Evolutionary conservation across 768 basidiomycete genomes (phyloP).

Genomic region (Suillus ampliporus): DNA sequence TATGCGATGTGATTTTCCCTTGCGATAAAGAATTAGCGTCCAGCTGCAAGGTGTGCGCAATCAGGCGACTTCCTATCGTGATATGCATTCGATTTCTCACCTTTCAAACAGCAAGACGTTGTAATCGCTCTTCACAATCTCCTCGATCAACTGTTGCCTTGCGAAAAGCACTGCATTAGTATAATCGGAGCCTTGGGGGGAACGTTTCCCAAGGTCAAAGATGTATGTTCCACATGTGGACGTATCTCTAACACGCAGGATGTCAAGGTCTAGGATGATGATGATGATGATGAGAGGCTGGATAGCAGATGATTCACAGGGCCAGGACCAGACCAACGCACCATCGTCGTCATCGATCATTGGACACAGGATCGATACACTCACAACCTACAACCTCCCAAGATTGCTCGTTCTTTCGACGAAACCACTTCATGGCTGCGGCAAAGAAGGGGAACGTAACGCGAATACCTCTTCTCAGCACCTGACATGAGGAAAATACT

Average conservation of each 20-base stretch:
- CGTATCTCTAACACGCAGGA: slow-evolving; percentile 55
- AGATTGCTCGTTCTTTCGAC: slow-evolving; percentile 57
- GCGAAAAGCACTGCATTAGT: slow-evolving; percentile 64
- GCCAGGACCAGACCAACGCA: slow-evolving; percentile 31
- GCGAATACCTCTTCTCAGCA: background rate
- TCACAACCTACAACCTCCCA: slow-evolving; percentile 83
- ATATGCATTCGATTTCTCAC: slow-evolving; percentile 40
- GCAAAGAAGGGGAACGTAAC: slow-evolving; percentile 11
- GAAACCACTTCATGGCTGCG: slow-evolving; percentile 46
- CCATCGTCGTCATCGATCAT: slow-evolving; percentile 67
- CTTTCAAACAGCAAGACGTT: slow-evolving; percentile 74
- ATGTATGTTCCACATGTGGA: slow-evolving; percentile 67
- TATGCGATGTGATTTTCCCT: slow-evolving; percentile 64
- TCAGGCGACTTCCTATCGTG: slow-evolving; percentile 3
- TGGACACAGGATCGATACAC: slow-evolving; percentile 65
- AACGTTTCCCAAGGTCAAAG: slow-evolving; percentile 57
- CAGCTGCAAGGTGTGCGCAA: slow-evolving; percentile 50
- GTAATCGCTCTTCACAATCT: slow-evolving; percentile 58
- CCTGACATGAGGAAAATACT: slow-evolving; percentile 23
- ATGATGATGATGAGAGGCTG: background rate
- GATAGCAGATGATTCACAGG: slow-evolving; percentile 9
- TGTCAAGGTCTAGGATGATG: slow-evolving; percentile 56
- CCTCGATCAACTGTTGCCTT: slow-evolving; percentile 64
- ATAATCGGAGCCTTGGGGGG: slow-evolving; percentile 51
- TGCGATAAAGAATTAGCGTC: slow-evolving; percentile 68